Base-by-base conservation (phyloP, 169 alveolate genomes). In the Miamiensis avidus region DNA sequence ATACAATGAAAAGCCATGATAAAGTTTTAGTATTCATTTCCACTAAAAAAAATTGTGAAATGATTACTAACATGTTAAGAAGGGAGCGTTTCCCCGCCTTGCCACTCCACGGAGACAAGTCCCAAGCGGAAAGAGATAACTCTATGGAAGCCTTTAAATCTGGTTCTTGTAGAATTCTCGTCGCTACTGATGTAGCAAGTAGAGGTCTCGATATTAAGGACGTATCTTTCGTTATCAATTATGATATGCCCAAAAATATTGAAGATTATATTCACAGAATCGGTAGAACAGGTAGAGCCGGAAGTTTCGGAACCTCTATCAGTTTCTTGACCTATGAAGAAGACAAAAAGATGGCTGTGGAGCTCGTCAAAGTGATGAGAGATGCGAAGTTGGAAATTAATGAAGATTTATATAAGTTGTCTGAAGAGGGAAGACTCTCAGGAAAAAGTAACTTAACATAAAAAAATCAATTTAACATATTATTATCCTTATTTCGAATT, bases 221-320 rank as follows among this genome's bases (percentile, higher is more conserved):
- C 34, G 97, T 99, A 75, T 98, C 95, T 85, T 99, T 96, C 87
- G 99, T 99, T 31, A 97, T 99, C 87, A 99, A 99, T 96, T 99
- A 94, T 89, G 99, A 99, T 92, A 95, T 98, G 98, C 99, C 99
- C 30, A 96, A 95, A 88, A 98, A 97, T 84, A 98, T 98, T 83
- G 99, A 99, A 87, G 98, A 97, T 87, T 99, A 99, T 91, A 98
- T 98, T 31, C 99, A 99, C 88, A 91, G 99, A 83, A 98, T 99
- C 25, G 99, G 99, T 31, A 97, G 99, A 83, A 99, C 99, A 1
- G 99, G 99, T 16, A 94, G 99, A 83, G 97, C 99, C 34, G 99
- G 99, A 20, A 94, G 95, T n/a, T 93, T 97, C 1, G 99, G 99
- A 30, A 74, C 34, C 26, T 89, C 96, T 29, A 82, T 83, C 30